Conservation (phyloP, 768 basidiomycete species). For the Russula dissimulans region DNA sequence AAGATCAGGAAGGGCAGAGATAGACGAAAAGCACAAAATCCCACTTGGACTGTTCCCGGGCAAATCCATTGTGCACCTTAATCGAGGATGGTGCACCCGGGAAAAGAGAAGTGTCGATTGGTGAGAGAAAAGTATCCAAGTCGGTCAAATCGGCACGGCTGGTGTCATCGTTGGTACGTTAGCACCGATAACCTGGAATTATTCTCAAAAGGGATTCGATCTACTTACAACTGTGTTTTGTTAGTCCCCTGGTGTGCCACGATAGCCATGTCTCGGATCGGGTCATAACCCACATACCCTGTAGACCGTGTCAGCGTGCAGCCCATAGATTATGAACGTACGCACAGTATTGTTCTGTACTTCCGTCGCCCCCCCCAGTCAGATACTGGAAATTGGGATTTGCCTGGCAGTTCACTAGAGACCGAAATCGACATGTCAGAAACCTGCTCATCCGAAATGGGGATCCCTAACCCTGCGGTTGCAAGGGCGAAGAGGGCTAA, state of each 20-base stretch:
- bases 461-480: neutral
- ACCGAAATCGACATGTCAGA: neutral
- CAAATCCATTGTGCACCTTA: conserved; percentile 45
- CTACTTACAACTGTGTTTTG: neutral
- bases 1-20: neutral
- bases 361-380: neutral
- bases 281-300: conserved; percentile 43
- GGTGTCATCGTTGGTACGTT: neutral
- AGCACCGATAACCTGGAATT: neutral
- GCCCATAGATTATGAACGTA: neutral
- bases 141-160: neutral
- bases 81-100: conserved; percentile 24
- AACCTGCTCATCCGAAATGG: neutral
- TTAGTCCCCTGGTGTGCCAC: conserved; percentile 56
- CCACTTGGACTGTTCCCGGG: conserved; percentile 34
- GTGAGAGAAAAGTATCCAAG: neutral
- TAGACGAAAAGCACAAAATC: neutral
- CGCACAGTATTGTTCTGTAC: neutral
- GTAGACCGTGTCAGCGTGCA: neutral
- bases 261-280: conserved; percentile 37
- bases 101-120: neutral
- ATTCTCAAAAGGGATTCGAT: neutral
- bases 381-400: neutral
- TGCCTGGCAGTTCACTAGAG: neutral
- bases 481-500: no score